Evolutionary conservation across 768 basidiomycete species (phyloP).

Genomic region (Exsudoporus frostii): DNA sequence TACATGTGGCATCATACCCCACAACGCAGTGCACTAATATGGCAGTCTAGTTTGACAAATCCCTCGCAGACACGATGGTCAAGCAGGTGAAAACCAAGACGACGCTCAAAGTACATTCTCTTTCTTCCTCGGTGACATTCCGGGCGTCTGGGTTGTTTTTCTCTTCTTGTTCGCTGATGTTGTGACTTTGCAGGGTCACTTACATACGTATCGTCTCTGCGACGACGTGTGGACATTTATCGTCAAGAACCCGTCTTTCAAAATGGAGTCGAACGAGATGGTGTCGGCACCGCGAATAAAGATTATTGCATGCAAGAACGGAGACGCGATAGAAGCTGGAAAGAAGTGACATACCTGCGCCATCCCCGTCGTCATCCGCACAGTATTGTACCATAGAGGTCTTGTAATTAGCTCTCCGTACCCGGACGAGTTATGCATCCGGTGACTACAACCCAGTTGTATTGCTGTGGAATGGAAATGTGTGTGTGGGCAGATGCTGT

Average conservation of each 20-base stretch:
- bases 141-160: background rate
- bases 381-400: constrained; percentile 24
- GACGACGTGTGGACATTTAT: constrained; percentile 99
- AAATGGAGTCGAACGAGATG: constrained; percentile 89
- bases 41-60: constrained; percentile 84
- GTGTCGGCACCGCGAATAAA: constrained; percentile 79
- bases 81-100: constrained; percentile 96
- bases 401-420: constrained; percentile 25
- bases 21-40: constrained; percentile 11
- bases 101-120: constrained; percentile 69
- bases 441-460: background rate
- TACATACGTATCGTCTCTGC: constrained; percentile 88
- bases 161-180: constrained; percentile 1
- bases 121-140: background rate
- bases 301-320: constrained; percentile 98
- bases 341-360: constrained; percentile 55
- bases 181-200: constrained; percentile 59
- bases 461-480: constrained; percentile 9
- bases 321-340: constrained; percentile 77
- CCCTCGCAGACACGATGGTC: constrained; percentile 86
- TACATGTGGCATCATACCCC: constrained; percentile 12
- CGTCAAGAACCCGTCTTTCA: constrained; percentile 88
- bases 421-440: background rate
- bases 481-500: constrained; percentile 1
- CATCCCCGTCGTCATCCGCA: background rate